Conservation (phyloP, 768 basidiomycete genomes). For the Hygrocybe punicea region DNA sequence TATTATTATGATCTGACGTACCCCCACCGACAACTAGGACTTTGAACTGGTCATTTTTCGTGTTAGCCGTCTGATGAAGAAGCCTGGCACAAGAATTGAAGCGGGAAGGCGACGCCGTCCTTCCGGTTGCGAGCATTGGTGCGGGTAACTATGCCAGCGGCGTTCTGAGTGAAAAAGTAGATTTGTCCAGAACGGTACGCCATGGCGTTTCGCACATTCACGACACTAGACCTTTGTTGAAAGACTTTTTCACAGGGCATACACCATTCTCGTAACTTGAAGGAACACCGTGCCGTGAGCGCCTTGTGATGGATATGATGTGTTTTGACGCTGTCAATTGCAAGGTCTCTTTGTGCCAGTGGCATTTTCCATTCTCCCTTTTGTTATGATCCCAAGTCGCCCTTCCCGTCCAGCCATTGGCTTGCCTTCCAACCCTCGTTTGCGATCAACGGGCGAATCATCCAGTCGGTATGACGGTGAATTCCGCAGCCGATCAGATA, state of each 20-base stretch:
- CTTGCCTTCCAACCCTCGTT: conserved; percentile 26
- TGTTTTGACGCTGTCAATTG: too few species aligned
- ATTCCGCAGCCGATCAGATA: too few species aligned
- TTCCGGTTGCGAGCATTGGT: background rate
- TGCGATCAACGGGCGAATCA: background rate
- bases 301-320: too few species aligned
- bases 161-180: too few species aligned
- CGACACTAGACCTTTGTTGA: too few species aligned
- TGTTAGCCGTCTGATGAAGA: background rate
- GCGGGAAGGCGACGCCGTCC: background rate
- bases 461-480: background rate
- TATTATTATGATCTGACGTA: conserved; percentile 38
- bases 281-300: background rate
- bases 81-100: background rate
- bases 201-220: too few species aligned
- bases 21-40: conserved; percentile 87
- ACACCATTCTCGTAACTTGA: background rate
- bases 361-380: too few species aligned
- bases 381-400: conserved; percentile 18
- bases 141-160: too few species aligned
- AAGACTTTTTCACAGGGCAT: background rate
- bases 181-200: too few species aligned
- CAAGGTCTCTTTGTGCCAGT: too few species aligned
- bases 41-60: conserved; percentile 53
- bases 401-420: conserved; percentile 28